Evolutionary conservation across 2,329 filamentous ascomycete genomes (phyloP).

Genomic region (Aureobasidium sp.): DNA sequence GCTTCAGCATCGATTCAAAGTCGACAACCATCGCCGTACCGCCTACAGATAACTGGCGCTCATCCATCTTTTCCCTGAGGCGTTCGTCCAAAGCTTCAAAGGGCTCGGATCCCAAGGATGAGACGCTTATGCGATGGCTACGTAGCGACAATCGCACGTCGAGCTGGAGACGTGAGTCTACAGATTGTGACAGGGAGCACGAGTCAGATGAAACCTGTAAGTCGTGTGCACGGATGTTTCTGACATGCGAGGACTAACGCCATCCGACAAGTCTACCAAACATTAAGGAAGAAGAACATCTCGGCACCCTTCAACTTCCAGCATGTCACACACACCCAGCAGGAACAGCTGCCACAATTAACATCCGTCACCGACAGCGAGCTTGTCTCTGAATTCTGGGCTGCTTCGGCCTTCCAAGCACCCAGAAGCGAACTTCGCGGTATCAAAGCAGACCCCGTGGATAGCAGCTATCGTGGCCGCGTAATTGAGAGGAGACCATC

Average conservation of each 20-base stretch:
- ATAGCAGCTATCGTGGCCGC: conserved; percentile 2
- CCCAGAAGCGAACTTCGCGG: conserved; percentile 43
- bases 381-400: conserved; percentile 46
- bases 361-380: conserved; percentile 44
- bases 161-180: neutral
- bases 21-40: neutral
- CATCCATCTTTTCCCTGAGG: conserved; percentile 11
- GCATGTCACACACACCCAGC: conserved; percentile 53
- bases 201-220: conserved; percentile 12
- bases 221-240: conserved; percentile 1
- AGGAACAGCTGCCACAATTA: conserved; percentile 45
- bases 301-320: conserved; percentile 58
- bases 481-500: neutral
- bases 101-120: conserved; percentile 2
- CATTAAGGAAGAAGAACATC: conserved; percentile 41
- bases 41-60: conserved; percentile 11
- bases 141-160: conserved; percentile 6
- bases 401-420: conserved; percentile 45
- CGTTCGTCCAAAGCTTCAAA: conserved; percentile 6
- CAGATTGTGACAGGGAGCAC: neutral
- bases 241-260: conserved; percentile 5
- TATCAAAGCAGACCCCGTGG: conserved; percentile 43
- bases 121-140: conserved; percentile 16
- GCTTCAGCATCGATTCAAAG: conserved; percentile 12
- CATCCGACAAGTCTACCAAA: conserved; percentile 11